Percentiles rank a stretch among this genome's conserved stretches.
Evolutionary conservation across 1,284 basidiomycete genomes (phyloP).

Genomic region (Rhodotorula sp.): DNA sequence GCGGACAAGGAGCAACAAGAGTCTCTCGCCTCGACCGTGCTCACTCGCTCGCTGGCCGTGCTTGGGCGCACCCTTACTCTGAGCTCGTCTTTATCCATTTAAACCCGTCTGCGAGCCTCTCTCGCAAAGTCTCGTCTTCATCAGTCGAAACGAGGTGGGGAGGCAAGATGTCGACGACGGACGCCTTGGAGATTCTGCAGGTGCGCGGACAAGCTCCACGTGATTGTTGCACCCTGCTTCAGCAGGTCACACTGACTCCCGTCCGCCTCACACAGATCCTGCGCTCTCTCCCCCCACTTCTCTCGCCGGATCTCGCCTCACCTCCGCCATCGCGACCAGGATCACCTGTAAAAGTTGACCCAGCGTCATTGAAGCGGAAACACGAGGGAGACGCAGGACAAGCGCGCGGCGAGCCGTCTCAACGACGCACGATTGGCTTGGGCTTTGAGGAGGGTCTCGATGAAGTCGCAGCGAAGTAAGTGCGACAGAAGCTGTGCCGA

Average conservation of each 20-base stretch:
- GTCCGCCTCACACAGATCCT: slow-evolving; percentile 11
- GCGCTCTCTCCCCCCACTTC: slow-evolving; percentile 21
- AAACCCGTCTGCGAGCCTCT: too few species aligned
- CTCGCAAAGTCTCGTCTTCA: too few species aligned
- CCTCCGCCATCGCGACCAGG: slow-evolving; percentile 22
- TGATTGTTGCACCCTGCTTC: too few species aligned
- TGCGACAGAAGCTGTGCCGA: not conserved
- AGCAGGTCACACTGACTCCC: not conserved
- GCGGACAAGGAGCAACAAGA: too few species aligned
- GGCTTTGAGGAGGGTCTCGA: not conserved
- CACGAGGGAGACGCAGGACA: not conserved
- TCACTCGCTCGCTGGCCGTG: too few species aligned
- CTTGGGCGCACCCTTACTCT: too few species aligned
- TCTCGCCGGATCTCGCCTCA: slow-evolving; percentile 25
- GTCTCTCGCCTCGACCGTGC: too few species aligned
- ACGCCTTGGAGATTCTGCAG: not conserved
- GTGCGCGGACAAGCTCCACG: not conserved
- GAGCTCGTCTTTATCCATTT: too few species aligned
- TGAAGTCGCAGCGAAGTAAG: slow-evolving; percentile 4
- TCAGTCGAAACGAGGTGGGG: not conserved
- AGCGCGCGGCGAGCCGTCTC: not conserved
- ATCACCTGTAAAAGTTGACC: not conserved
- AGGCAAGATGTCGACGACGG: not conserved
- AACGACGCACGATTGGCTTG: not conserved
- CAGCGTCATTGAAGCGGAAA: not conserved